A percentile compares a stretch with the other conserved stretches of the same genome.
phyloP scores from a whole-genome alignment of 2,329 filamentous ascomycete genomes.

The Neonectria magnoliae region DNA sequence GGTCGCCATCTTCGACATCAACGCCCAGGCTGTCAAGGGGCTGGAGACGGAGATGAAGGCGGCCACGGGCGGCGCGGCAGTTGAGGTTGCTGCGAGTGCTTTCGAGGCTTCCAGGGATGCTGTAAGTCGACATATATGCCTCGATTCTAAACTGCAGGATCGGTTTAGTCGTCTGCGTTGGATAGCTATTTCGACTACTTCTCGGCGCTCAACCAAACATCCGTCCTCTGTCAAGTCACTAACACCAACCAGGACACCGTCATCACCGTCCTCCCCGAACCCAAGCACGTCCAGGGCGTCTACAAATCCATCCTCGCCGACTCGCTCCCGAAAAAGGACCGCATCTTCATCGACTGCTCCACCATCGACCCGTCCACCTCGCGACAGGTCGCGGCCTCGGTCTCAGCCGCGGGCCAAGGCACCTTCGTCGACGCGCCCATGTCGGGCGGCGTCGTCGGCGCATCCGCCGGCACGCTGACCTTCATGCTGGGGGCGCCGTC shows the following conservation, averaged over 20 bases:
- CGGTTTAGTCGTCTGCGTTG: no score
- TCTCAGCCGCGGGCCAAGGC: conserved; percentile 72
- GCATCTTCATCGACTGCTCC: conserved; percentile 94
- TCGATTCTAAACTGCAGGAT: not conserved
- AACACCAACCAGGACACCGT: conserved; percentile 73
- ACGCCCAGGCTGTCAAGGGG: conserved; percentile 57
- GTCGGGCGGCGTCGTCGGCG: conserved; percentile 95
- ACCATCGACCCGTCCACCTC: conserved; percentile 95
- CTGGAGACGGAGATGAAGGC: conserved; percentile 60
- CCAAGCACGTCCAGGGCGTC: conserved; percentile 85
- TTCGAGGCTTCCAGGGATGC: conserved; percentile 62
- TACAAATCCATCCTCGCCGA: conserved; percentile 79
- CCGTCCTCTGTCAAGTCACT: not conserved
- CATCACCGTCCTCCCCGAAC: conserved; percentile 89
- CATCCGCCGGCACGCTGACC: conserved; percentile 84
- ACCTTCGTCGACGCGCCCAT: conserved; percentile 94
- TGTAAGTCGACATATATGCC: conserved; percentile 51
- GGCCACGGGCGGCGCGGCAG: conserved; percentile 55
- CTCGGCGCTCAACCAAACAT: not conserved
- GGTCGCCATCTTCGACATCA: conserved; percentile 67
- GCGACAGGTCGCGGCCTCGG: conserved; percentile 76
- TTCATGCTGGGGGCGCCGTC: conserved; percentile 89
- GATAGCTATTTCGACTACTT: not conserved
- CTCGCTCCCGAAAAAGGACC: conserved; percentile 62
- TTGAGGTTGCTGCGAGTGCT: conserved; percentile 57